phyloP scores from a whole-genome alignment of 495 filamentous ascomycete genomes.

The Peziza echinospora region DNA sequence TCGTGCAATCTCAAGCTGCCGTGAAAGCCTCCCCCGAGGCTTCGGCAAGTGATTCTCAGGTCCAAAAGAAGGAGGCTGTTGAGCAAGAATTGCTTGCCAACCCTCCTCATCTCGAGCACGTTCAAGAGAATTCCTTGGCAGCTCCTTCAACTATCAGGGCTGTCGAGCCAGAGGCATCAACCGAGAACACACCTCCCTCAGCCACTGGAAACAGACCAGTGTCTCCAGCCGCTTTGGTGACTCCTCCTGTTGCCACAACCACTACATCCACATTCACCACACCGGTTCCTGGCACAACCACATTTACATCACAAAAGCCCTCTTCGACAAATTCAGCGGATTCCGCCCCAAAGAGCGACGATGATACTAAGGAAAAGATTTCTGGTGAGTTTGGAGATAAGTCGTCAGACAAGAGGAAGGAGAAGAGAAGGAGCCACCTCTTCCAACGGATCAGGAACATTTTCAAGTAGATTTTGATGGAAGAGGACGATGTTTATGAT shows the following conservation, averaged over 20 bases:
- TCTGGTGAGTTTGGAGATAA: neutral
- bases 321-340: neutral
- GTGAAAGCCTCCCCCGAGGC: constrained; percentile 48
- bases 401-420: neutral
- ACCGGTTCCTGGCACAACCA: no score
- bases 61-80: constrained; percentile 53
- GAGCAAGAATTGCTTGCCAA: neutral
- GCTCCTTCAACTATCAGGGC: neutral
- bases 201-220: neutral
- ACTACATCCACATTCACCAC: neutral
- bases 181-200: neutral
- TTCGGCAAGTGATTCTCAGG: constrained; percentile 41
- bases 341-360: neutral
- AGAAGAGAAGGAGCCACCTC: neutral
- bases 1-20: constrained; percentile 48
- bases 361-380: no score
- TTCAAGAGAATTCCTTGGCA: no score
- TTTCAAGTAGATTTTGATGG: neutral
- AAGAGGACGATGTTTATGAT: neutral
- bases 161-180: neutral
- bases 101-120: no score
- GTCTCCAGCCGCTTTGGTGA: neutral
- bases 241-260: neutral
- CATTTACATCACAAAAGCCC: no score
- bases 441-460: neutral